Evolutionary conservation across 805 yeast species (phyloP).

Genomic region (Suhomyces pyralidae): DNA sequence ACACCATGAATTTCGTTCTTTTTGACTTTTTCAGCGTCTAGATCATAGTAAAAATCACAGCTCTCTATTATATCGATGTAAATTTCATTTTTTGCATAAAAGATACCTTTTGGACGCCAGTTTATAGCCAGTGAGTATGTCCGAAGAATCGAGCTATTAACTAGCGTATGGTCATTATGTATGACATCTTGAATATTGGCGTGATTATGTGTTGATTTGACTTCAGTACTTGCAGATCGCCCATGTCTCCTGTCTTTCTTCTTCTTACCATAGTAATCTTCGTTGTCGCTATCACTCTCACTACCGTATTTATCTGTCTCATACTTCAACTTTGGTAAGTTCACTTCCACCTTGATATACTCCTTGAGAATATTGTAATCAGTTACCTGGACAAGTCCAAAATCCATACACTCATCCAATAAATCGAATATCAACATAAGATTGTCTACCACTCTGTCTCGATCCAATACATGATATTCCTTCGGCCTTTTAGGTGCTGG

Average conservation of each 20-base stretch:
- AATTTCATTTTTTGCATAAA: constrained; percentile 43
- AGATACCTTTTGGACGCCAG: constrained; percentile 47
- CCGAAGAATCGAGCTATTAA: constrained; percentile 70
- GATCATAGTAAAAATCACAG: constrained; percentile 35
- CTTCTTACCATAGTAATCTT: constrained; percentile 7
- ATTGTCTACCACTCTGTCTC: constrained; percentile 68
- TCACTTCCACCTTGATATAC: constrained; percentile 60
- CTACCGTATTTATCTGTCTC: constrained; percentile 6
- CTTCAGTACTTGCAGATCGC: constrained; percentile 9
- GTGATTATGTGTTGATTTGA: constrained; percentile 39
- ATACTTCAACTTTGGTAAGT: constrained; percentile 16
- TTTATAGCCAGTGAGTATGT: constrained; percentile 62
- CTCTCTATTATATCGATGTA: constrained; percentile 41
- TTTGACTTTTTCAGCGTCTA: constrained; percentile 24
- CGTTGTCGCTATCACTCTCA: constrained; percentile 7
- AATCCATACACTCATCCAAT: constrained; percentile 88
- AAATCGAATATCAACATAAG: constrained; percentile 72
- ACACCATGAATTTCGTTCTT: constrained; percentile 34
- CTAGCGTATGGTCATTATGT: constrained; percentile 19
- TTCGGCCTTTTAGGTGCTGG: background rate
- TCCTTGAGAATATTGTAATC: constrained; percentile 76
- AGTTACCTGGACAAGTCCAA: constrained; percentile 81
- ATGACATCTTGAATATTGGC: constrained; percentile 34
- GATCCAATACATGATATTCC: constrained; percentile 23
- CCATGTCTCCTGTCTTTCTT: constrained; percentile 8